Conservation (phyloP, 1,139 yeast species). For the Casaregolazyma lundiana region DNA sequence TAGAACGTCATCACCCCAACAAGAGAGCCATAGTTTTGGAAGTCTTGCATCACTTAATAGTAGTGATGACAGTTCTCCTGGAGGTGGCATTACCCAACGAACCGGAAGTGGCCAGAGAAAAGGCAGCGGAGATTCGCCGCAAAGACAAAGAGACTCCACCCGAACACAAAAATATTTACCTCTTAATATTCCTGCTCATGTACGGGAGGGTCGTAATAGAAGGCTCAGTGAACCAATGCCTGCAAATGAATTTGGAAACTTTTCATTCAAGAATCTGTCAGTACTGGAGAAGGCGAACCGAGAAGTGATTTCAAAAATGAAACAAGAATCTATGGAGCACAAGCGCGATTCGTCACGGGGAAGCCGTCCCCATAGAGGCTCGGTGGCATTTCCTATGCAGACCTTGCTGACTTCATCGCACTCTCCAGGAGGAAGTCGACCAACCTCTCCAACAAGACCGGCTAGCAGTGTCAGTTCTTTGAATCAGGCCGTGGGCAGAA, state of each 20-base stretch:
- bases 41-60: slow-evolving; percentile 1
- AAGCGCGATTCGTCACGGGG: slow-evolving; percentile 8
- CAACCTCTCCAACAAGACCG: slow-evolving; percentile 13
- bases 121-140: slow-evolving; percentile 14
- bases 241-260: slow-evolving; percentile 81
- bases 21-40: background rate
- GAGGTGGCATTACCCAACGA: slow-evolving; percentile 15
- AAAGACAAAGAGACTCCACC: slow-evolving; percentile 13
- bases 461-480: slow-evolving; percentile 6
- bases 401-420: slow-evolving; percentile 9
- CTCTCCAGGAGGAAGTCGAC: slow-evolving; percentile 13
- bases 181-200: slow-evolving; percentile 49
- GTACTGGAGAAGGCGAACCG: slow-evolving; percentile 92
- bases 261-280: slow-evolving; percentile 81
- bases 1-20: background rate
- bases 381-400: slow-evolving; percentile 5
- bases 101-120: slow-evolving; percentile 15
- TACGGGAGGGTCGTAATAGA: slow-evolving; percentile 58
- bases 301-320: slow-evolving; percentile 82
- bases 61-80: slow-evolving; percentile 10
- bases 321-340: slow-evolving; percentile 67
- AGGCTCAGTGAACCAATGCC: slow-evolving; percentile 58
- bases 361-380: background rate
- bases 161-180: slow-evolving; percentile 37
- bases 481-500: background rate